These are phyloP conservation scores for Euphorbia peplus DNA, from an alignment of 345 rosid genomes.

Conservation along the genomic window DNA sequence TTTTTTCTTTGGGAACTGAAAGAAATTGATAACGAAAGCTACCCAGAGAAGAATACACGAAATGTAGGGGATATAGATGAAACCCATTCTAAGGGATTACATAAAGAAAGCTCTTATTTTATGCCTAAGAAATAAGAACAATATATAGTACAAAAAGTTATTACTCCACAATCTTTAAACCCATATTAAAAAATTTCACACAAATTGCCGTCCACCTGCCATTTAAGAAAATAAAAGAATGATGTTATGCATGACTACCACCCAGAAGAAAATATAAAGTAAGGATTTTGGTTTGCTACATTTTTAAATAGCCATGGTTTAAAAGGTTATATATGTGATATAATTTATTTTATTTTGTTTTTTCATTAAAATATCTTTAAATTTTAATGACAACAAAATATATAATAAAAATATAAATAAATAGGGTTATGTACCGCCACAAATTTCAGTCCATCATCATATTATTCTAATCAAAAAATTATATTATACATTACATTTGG, in stretches of 20 bases:
- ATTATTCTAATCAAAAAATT: too few relatives aligned
- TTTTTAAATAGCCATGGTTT: too few relatives aligned
- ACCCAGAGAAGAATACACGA: constrained; percentile 16
- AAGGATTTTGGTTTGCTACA: too few relatives aligned
- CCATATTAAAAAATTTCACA: not conserved
- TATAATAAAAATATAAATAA: too few relatives aligned
- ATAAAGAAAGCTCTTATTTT: not conserved
- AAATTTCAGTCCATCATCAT: too few relatives aligned
- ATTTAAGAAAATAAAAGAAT: too few relatives aligned
- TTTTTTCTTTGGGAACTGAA: constrained; percentile 21
- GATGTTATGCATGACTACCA: constrained; percentile 3
- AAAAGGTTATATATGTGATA: too few relatives aligned
- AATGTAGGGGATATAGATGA: not conserved
- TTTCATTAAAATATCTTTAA: too few relatives aligned
- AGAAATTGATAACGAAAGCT: constrained; percentile 21
- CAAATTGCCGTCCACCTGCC: not conserved
- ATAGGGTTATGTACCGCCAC: too few relatives aligned
- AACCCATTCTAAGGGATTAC: constrained; percentile 26
- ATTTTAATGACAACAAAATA: too few relatives aligned
- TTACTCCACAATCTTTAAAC: constrained; percentile 25
- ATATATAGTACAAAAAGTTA: not conserved
- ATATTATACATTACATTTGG: too few relatives aligned
- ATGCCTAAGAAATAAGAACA: not conserved
- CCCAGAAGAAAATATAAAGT: not conserved
- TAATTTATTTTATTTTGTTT: too few relatives aligned